These are phyloP conservation scores for Globisporangium abappressorium DNA, from an alignment of 352 stramenopile genomes.

Conservation along the genomic window DNA sequence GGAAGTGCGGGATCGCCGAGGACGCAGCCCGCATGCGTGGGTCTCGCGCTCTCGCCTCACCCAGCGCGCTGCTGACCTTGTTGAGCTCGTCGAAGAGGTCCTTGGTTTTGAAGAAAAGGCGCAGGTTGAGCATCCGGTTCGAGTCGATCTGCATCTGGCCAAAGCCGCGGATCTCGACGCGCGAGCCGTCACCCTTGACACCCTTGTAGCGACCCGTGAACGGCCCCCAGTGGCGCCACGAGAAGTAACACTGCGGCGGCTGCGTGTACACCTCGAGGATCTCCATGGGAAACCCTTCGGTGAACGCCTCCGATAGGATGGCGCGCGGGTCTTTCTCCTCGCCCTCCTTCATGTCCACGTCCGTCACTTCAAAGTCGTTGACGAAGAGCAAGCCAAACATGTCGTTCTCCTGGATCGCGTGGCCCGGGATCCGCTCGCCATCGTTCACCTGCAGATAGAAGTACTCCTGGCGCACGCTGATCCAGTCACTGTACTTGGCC, in stretches of 20 bases:
- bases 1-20: not conserved
- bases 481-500: slow-evolving; percentile 53
- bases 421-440: slow-evolving; percentile 33
- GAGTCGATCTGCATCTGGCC: slow-evolving; percentile 64
- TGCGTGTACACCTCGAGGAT: slow-evolving; percentile 78
- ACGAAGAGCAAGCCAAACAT: slow-evolving; percentile 72
- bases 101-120: slow-evolving; percentile 66
- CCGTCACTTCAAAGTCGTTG: slow-evolving; percentile 30
- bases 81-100: slow-evolving; percentile 54
- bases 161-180: slow-evolving; percentile 67
- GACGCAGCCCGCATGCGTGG: slow-evolving; percentile 12
- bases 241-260: slow-evolving; percentile 71
- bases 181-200: slow-evolving; percentile 52
- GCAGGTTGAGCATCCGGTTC: slow-evolving; percentile 44
- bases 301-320: slow-evolving; percentile 60
- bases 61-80: slow-evolving; percentile 23
- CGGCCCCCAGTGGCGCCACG: slow-evolving; percentile 75
- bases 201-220: slow-evolving; percentile 70
- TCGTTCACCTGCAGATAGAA: slow-evolving; percentile 83
- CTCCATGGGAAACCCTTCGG: slow-evolving; percentile 77
- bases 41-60: slow-evolving; percentile 13
- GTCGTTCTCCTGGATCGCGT: slow-evolving; percentile 49
- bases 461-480: slow-evolving; percentile 45
- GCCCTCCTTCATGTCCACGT: slow-evolving; percentile 28
- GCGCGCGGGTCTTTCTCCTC: slow-evolving; percentile 50